Evolutionary conservation across 345 rosid genomes (phyloP).

Genomic region (Pistacia atlantica): DNA sequence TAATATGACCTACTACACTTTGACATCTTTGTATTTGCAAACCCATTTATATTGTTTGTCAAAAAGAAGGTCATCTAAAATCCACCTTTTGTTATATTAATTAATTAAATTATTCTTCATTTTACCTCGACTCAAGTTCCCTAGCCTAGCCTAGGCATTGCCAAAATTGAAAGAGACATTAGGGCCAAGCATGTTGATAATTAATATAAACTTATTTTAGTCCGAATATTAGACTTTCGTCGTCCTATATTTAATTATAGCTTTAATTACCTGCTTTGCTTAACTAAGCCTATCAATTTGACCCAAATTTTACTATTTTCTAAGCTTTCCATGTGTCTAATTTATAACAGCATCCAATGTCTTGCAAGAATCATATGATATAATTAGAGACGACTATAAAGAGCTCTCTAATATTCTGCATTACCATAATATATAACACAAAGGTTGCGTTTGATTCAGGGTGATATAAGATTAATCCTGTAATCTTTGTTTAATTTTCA

Average conservation of each 20-base stretch:
- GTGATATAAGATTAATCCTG: no score
- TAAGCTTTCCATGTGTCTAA: not conserved
- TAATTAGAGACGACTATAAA: no score
- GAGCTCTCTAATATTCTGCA: no score
- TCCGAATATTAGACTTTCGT: conserved; percentile 9
- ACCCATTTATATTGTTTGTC: conserved; percentile 21
- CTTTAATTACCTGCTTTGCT: not conserved
- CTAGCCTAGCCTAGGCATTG: not conserved
- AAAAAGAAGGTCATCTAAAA: conserved; percentile 25
- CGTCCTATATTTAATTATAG: not conserved
- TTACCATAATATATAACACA: no score
- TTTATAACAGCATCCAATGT: conserved; percentile 10
- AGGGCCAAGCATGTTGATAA: no score
- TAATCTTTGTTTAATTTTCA: no score
- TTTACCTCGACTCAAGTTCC: conserved; percentile 27
- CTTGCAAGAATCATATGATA: no score
- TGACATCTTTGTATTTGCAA: conserved; percentile 24
- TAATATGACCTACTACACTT: conserved; percentile 29
- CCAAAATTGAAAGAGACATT: conserved; percentile 24
- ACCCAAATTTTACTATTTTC: not conserved
- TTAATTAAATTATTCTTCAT: not conserved
- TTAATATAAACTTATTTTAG: not conserved
- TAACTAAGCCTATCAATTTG: not conserved
- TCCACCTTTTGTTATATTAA: not conserved
- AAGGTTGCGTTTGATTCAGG: no score